Percentiles rank a stretch among this genome's conserved stretches.
phyloP scores from a whole-genome alignment of 2,329 filamentous ascomycete genomes.

The Raffaelea arxii region DNA sequence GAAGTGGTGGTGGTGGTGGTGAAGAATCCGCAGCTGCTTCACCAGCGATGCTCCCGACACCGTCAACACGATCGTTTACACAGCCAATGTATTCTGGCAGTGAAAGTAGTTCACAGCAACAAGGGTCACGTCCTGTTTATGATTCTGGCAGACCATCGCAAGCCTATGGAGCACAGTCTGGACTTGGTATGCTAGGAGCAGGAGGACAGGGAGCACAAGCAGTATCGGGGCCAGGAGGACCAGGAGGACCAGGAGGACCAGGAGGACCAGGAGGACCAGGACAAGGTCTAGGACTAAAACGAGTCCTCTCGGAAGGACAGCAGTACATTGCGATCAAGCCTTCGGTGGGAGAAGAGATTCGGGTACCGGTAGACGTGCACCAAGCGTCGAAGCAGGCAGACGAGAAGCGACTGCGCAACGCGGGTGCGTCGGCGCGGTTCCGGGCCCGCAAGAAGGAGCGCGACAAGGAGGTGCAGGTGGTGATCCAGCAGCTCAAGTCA shows the following conservation, averaged over 20 bases:
- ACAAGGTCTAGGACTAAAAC: background rate
- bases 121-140: too few species aligned
- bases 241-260: too few species aligned
- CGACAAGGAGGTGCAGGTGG: slow-evolving; percentile 61
- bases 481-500: slow-evolving; percentile 59
- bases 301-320: slow-evolving; percentile 15
- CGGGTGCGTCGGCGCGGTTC: slow-evolving; percentile 75
- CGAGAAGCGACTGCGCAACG: slow-evolving; percentile 78
- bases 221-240: too few species aligned
- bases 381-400: slow-evolving; percentile 75
- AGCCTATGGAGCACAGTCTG: background rate
- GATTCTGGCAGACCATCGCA: background rate
- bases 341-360: slow-evolving; percentile 32
- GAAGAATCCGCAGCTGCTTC: background rate
- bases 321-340: slow-evolving; percentile 23
- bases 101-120: background rate
- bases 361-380: slow-evolving; percentile 67
- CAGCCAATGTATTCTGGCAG: slow-evolving; percentile 9
- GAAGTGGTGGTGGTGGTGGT: too few species aligned
- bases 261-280: too few species aligned
- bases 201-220: too few species aligned
- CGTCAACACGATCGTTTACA: slow-evolving; percentile 12
- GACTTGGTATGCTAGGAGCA: background rate
- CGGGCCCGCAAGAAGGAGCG: slow-evolving; percentile 73
- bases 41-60: slow-evolving; percentile 1